Base-by-base conservation (phyloP, 805 yeast genomes). In the Ogataea methylovora region DNA sequence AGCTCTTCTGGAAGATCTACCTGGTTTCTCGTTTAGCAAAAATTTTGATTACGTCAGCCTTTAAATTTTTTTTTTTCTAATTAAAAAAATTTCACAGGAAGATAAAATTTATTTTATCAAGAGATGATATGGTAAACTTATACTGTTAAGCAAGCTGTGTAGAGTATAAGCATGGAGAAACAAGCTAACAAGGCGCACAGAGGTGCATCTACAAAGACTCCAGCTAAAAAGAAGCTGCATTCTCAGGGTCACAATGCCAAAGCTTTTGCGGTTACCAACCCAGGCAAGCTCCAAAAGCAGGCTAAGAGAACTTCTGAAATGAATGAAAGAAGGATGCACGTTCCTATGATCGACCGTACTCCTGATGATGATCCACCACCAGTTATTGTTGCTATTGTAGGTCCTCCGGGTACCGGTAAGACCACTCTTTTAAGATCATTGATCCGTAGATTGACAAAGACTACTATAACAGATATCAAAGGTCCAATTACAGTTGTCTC, bases 351-450 rank as follows among this genome's bases (percentile, higher is more conserved):
- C 33, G 95, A 92, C 56, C 70, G 97, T 46, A 87, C 97, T 0
- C 97, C 97, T 0, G 97, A 90, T 37, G 96, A 90, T 51, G 94
- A 85, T 46, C 96, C 97, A 4, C 97, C 97, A 15, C 99, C 99
- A 27, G 81, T 92, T 16, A 79, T 92, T 37, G 86, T 92, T 17
- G 96, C 96, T 0, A 95, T 92, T 7, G 96, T 92, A 10, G 99
- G 99, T 0, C 99, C 99, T 10, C 95, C 95, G 8, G 99, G 99
- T 12, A 92, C 97, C 0, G 99, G 99, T 44, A 92, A 92, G 54
- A 77, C 97, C 12, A 90, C 97, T 0, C 67, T 92, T 50, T 85
- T 92, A 50, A 81, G 86, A 55, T 86, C 97, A 6, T 65, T 92
- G 36, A 86, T 92, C 5, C 73, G 90, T 58, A 66, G 97, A 54